A percentile compares a stretch with the other conserved stretches of the same genome.
These are phyloP conservation scores for Hypoxylon sp. DNA, from an alignment of 2,329 filamentous ascomycete genomes.

Conservation along the genomic window DNA sequence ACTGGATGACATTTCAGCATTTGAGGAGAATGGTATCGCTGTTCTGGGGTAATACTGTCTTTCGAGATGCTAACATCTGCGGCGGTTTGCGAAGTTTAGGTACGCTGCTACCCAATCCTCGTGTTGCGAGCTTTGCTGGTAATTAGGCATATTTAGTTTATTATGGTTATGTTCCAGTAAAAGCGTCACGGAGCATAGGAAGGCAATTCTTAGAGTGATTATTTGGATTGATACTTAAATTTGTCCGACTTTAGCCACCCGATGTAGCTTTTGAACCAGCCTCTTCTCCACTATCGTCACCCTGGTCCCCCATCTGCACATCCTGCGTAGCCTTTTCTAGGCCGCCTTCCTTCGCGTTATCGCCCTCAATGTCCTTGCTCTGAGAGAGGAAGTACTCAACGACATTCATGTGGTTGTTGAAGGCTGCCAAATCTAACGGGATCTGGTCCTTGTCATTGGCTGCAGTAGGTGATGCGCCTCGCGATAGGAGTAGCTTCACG, in stretches of 20 bases:
- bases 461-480: conserved; percentile 82
- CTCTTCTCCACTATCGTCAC: conserved; percentile 28
- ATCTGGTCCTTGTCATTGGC: conserved; percentile 89
- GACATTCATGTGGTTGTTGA: conserved; percentile 76
- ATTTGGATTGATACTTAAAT: background rate
- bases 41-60: background rate
- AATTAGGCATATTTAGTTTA: background rate
- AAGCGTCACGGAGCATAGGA: background rate
- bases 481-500: conserved; percentile 81
- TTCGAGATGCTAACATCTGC: background rate
- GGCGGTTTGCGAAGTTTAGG: background rate
- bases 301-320: conserved; percentile 47
- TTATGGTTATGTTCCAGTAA: background rate
- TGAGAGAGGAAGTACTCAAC: conserved; percentile 72
- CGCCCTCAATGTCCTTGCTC: conserved; percentile 63
- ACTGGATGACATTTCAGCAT: background rate
- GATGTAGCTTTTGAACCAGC: conserved; percentile 21
- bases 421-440: conserved; percentile 80
- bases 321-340: conserved; percentile 57
- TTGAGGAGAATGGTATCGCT: conserved; percentile 7
- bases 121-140: background rate
- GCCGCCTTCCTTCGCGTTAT: conserved; percentile 62
- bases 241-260: background rate
- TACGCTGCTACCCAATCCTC: no score
- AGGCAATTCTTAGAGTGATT: background rate